A percentile compares a stretch with the other conserved stretches of the same genome.
phyloP scores from a whole-genome alignment of 352 stramenopile species.

The Pythium utonaiense region DNA sequence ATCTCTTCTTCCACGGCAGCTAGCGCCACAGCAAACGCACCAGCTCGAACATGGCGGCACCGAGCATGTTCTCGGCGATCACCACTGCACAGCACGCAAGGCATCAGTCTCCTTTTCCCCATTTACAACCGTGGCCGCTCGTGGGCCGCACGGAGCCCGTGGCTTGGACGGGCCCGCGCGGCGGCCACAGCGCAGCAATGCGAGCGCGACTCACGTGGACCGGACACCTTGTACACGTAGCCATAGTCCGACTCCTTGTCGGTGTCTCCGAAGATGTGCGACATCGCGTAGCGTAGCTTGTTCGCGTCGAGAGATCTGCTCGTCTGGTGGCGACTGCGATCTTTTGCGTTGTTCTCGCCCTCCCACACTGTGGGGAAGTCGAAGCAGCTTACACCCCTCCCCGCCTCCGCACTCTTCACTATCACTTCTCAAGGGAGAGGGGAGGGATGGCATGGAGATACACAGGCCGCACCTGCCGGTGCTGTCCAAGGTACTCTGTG shows the following conservation, averaged over 20 bases:
- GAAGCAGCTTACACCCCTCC: slow-evolving; percentile 21
- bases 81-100: slow-evolving; percentile 75
- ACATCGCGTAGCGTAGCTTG: slow-evolving; percentile 37
- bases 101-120: background rate
- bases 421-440: background rate
- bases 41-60: slow-evolving; percentile 97
- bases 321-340: slow-evolving; percentile 11
- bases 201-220: slow-evolving; percentile 81
- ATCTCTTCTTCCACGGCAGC: background rate
- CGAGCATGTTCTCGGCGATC: slow-evolving; percentile 99
- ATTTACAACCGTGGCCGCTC: no score
- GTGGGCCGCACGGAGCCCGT: no score
- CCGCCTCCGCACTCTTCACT: no score
- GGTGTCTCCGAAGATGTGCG: slow-evolving; percentile 82
- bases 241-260: slow-evolving; percentile 95
- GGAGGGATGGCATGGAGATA: slow-evolving; percentile 15
- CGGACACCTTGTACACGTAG: slow-evolving; percentile 99
- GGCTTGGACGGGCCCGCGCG: background rate
- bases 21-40: slow-evolving; percentile 28
- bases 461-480: background rate
- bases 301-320: background rate
- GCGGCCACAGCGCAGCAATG: background rate
- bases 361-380: background rate
- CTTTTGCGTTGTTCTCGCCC: slow-evolving; percentile 24
- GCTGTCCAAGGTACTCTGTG: background rate